A percentile compares a stretch with the other conserved stretches of the same genome.
Conservation (phyloP, 768 basidiomycete genomes). For the Tricholoma furcatifolium region DNA sequence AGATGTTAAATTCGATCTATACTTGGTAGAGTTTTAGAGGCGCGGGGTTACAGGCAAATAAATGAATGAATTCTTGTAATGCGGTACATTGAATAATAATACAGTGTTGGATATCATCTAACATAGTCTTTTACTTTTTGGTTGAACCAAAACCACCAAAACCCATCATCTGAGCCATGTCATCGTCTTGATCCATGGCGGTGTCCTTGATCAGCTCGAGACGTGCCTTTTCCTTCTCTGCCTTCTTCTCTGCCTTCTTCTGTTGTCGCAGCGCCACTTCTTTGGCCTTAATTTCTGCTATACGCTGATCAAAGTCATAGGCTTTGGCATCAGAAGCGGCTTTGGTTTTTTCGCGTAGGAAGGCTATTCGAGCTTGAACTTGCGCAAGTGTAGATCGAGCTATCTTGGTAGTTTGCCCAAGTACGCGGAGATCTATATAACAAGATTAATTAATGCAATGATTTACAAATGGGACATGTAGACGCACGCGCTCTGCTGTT, state of each 20-base stretch:
- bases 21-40: slow-evolving; percentile 53
- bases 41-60: slow-evolving; percentile 18
- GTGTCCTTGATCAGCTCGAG: slow-evolving; percentile 57
- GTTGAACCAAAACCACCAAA: slow-evolving; percentile 87
- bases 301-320: slow-evolving; percentile 92
- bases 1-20: slow-evolving; percentile 74
- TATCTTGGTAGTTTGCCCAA: slow-evolving; percentile 96
- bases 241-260: slow-evolving; percentile 80
- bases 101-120: slow-evolving; percentile 19
- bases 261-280: slow-evolving; percentile 66
- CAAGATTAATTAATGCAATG: background rate
- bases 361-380: slow-evolving; percentile 88
- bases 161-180: slow-evolving; percentile 86
- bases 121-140: slow-evolving; percentile 59
- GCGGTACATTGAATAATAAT: slow-evolving; percentile 26
- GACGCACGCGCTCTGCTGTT: slow-evolving; percentile 88
- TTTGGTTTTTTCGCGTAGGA: slow-evolving; percentile 83
- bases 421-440: slow-evolving; percentile 72
- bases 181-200: slow-evolving; percentile 50
- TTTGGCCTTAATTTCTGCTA: slow-evolving; percentile 77
- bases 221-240: slow-evolving; percentile 70
- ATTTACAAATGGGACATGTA: background rate
- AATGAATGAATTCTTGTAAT: slow-evolving; percentile 22
- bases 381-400: slow-evolving; percentile 89
- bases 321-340: slow-evolving; percentile 80